Conservation (phyloP, 2,329 filamentous ascomycete species). For the Penicillium sp. region DNA sequence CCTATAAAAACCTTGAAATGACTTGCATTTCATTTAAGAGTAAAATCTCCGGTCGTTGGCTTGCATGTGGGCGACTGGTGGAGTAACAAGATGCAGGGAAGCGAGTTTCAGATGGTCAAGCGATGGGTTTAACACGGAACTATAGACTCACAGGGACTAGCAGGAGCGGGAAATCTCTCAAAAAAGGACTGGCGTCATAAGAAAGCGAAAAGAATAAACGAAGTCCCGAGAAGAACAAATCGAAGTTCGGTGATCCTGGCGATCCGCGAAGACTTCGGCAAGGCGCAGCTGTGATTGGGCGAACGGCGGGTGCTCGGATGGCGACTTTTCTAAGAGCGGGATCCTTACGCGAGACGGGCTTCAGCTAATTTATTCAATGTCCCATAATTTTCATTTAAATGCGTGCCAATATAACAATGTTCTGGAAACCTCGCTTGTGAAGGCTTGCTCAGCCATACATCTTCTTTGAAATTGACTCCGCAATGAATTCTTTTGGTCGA, state of each 20-base stretch:
- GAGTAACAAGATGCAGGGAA: background rate
- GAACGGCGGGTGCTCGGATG: slow-evolving; percentile 24
- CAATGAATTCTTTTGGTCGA: background rate
- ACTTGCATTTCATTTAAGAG: slow-evolving; percentile 4
- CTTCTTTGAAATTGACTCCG: background rate
- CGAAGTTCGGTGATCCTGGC: slow-evolving; percentile 1
- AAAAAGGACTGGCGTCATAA: background rate
- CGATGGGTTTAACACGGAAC: background rate
- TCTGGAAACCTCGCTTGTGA: slow-evolving; percentile 2
- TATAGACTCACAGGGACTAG: background rate
- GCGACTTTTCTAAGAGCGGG: slow-evolving; percentile 37
- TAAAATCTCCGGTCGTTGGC: background rate
- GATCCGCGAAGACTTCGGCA: slow-evolving; percentile 31
- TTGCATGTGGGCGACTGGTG: background rate
- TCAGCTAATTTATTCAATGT: slow-evolving; percentile 7
- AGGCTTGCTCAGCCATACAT: background rate
- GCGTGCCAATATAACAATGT: background rate
- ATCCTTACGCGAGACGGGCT: slow-evolving; percentile 37
- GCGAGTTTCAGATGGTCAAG: background rate
- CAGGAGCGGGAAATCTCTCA: background rate
- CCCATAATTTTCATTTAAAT: slow-evolving; percentile 4
- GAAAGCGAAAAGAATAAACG: background rate
- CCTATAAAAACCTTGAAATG: background rate
- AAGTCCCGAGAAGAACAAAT: slow-evolving; percentile 6
- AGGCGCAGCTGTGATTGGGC: slow-evolving; percentile 35